phyloP scores from a whole-genome alignment of 768 basidiomycete species.

The Gymnopilus dilepis region DNA sequence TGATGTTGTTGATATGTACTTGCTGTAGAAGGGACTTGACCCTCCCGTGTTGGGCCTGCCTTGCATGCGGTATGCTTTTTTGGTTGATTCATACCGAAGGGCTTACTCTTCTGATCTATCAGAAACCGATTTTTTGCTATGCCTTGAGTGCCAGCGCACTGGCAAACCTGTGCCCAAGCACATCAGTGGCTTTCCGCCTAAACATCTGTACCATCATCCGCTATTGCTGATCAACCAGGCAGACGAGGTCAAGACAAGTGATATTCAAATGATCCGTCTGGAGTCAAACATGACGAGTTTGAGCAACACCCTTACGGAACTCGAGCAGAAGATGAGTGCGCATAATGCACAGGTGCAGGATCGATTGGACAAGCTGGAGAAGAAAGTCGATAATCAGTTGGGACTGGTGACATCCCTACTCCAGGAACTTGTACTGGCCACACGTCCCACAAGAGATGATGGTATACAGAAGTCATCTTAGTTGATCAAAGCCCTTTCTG shows the following conservation, averaged over 20 bases:
- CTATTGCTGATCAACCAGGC: neutral
- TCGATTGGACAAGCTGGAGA: neutral
- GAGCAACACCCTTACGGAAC: neutral
- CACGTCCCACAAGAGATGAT: neutral
- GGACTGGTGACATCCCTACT: neutral
- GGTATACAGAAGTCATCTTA: too few species aligned
- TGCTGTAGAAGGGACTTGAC: slow-evolving; percentile 3
- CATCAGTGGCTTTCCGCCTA: neutral
- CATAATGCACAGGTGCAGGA: neutral
- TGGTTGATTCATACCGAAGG: neutral
- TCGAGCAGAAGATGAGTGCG: neutral
- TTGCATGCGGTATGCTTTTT: neutral
- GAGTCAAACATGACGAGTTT: neutral
- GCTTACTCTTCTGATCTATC: neutral
- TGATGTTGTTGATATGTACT: slow-evolving; percentile 8
- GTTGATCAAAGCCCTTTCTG: too few species aligned
- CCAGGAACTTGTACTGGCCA: neutral
- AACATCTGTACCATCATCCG: neutral
- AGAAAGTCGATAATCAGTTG: neutral
- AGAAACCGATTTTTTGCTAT: neutral
- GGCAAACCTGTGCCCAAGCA: neutral
- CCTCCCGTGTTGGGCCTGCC: slow-evolving; percentile 6
- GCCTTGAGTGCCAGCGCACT: neutral
- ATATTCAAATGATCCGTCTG: neutral
- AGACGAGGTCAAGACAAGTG: neutral